phyloP scores from a whole-genome alignment of 164 flowering plant species.

The Aristolochia contorta region DNA sequence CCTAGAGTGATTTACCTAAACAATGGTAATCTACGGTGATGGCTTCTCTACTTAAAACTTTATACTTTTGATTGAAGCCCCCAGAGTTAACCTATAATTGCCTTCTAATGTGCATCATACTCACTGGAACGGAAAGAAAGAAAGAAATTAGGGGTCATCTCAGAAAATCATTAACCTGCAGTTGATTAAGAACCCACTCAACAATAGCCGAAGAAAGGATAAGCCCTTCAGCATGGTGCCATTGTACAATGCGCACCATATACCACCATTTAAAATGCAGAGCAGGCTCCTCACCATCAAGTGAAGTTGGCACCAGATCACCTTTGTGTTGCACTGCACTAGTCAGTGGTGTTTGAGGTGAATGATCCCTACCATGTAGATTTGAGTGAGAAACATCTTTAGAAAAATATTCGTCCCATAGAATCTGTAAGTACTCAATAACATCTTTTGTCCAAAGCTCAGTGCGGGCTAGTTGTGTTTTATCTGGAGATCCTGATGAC shows the following conservation, averaged over 20 bases:
- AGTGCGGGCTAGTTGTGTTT: conserved; percentile 56
- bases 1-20: no score
- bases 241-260: conserved; percentile 78
- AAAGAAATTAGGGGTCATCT: background rate
- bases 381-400: conserved; percentile 40
- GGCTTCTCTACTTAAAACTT: no score
- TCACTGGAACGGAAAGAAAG: background rate
- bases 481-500: conserved; percentile 65
- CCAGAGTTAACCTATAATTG: no score
- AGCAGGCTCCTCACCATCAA: conserved; percentile 66
- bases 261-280: conserved; percentile 90
- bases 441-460: conserved; percentile 97
- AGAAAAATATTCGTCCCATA: conserved; percentile 62
- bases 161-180: conserved; percentile 43
- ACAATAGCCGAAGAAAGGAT: conserved; percentile 70
- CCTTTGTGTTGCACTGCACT: conserved; percentile 42
- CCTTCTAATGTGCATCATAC: no score
- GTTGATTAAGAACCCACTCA: conserved; percentile 86
- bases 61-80: no score
- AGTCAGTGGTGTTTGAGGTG: conserved; percentile 44
- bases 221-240: conserved; percentile 87
- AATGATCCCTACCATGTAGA: conserved; percentile 47
- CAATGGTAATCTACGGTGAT: no score
- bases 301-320: conserved; percentile 30
- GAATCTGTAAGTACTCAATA: conserved; percentile 70